A percentile compares a stretch with the other conserved stretches of the same genome.
phyloP scores from a whole-genome alignment of 1,284 basidiomycete genomes.

The Abortiporus biennis region DNA sequence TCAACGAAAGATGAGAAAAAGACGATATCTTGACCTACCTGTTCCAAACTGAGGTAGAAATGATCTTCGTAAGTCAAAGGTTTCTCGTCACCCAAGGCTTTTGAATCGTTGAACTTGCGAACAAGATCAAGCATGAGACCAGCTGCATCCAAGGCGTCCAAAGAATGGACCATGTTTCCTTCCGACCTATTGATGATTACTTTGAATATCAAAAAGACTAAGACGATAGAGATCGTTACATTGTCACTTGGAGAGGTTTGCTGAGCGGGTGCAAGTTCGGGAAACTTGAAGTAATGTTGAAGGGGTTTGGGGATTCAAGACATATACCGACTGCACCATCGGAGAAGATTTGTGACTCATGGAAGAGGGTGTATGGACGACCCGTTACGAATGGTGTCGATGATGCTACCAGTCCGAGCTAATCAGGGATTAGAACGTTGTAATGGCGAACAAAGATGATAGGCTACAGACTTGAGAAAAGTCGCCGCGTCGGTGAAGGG shows the following conservation, averaged over 20 bases:
- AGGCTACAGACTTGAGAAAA: conserved; percentile 43
- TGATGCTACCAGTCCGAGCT: conserved; percentile 71
- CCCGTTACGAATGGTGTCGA: conserved; percentile 87
- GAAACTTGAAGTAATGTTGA: conserved; percentile 36
- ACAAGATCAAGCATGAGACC: conserved; percentile 62
- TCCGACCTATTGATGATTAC: conserved; percentile 43
- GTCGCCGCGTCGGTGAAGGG: conserved; percentile 40
- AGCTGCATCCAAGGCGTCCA: conserved; percentile 66
- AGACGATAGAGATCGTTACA: conserved; percentile 26
- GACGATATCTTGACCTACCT: too few relatives aligned
- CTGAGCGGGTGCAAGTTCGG: conserved; percentile 51
- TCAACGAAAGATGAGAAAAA: too few relatives aligned
- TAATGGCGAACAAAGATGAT: not conserved
- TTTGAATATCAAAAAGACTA: not conserved
- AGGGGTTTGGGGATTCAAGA: conserved; percentile 17
- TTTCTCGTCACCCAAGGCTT: conserved; percentile 12
- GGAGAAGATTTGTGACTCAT: conserved; percentile 49
- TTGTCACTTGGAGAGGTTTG: conserved; percentile 46
- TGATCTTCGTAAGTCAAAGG: conserved; percentile 54
- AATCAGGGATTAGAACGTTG: conserved; percentile 5
- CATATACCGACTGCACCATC: conserved; percentile 69
- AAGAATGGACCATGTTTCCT: conserved; percentile 71
- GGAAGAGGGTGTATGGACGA: conserved; percentile 71
- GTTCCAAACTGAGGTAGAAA: conserved; percentile 65
- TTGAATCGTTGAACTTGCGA: conserved; percentile 26